A percentile compares a stretch with the other conserved stretches of the same genome.
phyloP scores from a whole-genome alignment of 2,329 filamentous ascomycete species.

The Fusarium nurragi region DNA sequence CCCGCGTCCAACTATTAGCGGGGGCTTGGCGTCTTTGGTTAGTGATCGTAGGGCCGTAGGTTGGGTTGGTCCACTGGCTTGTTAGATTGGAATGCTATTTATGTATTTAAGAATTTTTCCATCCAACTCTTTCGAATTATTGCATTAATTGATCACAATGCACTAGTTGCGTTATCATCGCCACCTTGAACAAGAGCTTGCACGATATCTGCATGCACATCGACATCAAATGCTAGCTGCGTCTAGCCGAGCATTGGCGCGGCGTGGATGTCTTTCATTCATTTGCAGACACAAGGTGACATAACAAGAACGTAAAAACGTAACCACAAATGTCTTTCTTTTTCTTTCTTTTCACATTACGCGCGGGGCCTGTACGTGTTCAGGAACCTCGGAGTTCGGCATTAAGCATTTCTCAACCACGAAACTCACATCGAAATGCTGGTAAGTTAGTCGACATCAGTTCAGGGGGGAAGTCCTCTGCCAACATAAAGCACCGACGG shows the following conservation, averaged over 20 bases:
- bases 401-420: background rate
- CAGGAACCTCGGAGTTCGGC: background rate
- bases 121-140: background rate
- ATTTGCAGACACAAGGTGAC: conserved; percentile 12
- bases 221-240: conserved; percentile 8
- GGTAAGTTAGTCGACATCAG: background rate
- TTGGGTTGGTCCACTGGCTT: conserved; percentile 1
- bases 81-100: conserved; percentile 18
- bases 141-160: background rate
- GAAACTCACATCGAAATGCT: background rate
- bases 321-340: conserved; percentile 11
- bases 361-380: background rate
- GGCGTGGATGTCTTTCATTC: conserved; percentile 10
- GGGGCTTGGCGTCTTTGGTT: conserved; percentile 30
- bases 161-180: background rate
- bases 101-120: background rate
- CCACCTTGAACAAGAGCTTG: background rate
- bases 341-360: background rate
- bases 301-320: conserved; percentile 8
- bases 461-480: background rate
- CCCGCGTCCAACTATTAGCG: conserved; percentile 22
- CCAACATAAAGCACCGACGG: conserved; percentile 4
- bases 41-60: conserved; percentile 6
- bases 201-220: background rate
- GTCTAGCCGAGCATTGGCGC: conserved; percentile 15